Evolutionary conservation across 495 filamentous ascomycete species (phyloP), one percentile per base, ranked within the genome.

Genomic region (Podospora fimiseda): DNA sequence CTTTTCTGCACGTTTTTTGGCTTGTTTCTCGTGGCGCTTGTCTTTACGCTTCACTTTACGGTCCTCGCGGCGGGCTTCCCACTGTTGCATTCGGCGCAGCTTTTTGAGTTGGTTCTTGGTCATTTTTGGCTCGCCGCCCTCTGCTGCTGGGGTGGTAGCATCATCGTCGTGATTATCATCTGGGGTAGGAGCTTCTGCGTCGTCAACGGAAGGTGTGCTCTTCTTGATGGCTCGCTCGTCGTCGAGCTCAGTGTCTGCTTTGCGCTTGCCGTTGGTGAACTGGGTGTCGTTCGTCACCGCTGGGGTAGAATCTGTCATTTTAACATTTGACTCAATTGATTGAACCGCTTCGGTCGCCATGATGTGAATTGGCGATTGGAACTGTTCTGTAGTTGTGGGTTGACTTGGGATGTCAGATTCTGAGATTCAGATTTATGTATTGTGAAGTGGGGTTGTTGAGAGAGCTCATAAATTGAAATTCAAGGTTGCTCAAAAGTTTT

Each of bases 41-140:
- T 90, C 83, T 64, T 84, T 88, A 22, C 88, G 83, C 44, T 80
- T 79, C 4, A 61, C 69, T 60, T 85, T 90, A 62, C 90, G 87
- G n/a, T 75, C 70, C 13, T 83, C 82, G 48, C 80, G 82, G 13
- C 75, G 77, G 6, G 77, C 77, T 50, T 90, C 87, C 81, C 83
- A 91, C 63, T 73, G 67, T 62, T 88, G 72, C 52, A 78, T 72
- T 27, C 79, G 78, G 24, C 70, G 76, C 21, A 89, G 71, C 60
- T 87, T 90, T 68, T 92, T 95, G 43, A 82, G 66, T 55, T 89
- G 84, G 56, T 82, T 91, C 58, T 96, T 98, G 11, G 93, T 95
- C 30, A 88, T 23, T 11, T 8, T 57, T 24, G 58, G 55, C 21
- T 45, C 20, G 16, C 22, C 33, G 7, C 37, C 44, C 20, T 45